Percentiles rank a stretch among this genome's conserved stretches.
Conservation (phyloP, 768 basidiomycete genomes). For the Boletellus emodensis region DNA sequence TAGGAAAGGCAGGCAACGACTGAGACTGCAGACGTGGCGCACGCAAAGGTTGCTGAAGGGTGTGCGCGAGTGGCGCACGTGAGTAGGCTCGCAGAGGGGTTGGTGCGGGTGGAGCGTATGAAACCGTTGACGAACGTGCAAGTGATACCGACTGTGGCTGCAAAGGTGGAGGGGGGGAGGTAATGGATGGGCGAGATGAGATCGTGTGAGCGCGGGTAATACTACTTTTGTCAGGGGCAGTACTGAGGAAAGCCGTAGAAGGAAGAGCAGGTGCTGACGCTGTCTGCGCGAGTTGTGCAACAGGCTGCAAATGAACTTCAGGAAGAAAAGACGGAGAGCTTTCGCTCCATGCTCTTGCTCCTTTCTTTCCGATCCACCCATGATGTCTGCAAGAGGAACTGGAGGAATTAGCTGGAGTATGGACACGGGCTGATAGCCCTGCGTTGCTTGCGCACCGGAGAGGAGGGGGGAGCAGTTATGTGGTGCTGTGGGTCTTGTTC, state of each 20-base stretch:
- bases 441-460: conserved; percentile 9
- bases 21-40: conserved; percentile 14
- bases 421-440: conserved; percentile 20
- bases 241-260: conserved; percentile 15
- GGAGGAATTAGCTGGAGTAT: conserved; percentile 14
- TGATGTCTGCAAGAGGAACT: neutral
- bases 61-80: conserved; percentile 2
- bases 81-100: conserved; percentile 4
- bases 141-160: conserved; percentile 17
- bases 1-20: conserved; percentile 59
- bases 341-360: conserved; percentile 8
- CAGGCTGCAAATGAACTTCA: conserved; percentile 18
- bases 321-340: conserved; percentile 1
- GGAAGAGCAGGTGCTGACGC: conserved; percentile 12
- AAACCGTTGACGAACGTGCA: conserved; percentile 21
- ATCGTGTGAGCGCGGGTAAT: conserved; percentile 29
- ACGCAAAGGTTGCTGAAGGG: conserved; percentile 8
- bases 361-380: conserved; percentile 13
- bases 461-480: conserved; percentile 11
- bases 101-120: conserved; percentile 13
- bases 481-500: conserved; percentile 14
- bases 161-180: conserved; percentile 8
- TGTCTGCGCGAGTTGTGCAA: conserved; percentile 14
- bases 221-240: conserved; percentile 15
- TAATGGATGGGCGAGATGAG: conserved; percentile 17